Evolutionary conservation across 2,329 filamentous ascomycete genomes (phyloP), one percentile per base, ranked within the genome.

Genomic region (Aspergillus cejpii): DNA sequence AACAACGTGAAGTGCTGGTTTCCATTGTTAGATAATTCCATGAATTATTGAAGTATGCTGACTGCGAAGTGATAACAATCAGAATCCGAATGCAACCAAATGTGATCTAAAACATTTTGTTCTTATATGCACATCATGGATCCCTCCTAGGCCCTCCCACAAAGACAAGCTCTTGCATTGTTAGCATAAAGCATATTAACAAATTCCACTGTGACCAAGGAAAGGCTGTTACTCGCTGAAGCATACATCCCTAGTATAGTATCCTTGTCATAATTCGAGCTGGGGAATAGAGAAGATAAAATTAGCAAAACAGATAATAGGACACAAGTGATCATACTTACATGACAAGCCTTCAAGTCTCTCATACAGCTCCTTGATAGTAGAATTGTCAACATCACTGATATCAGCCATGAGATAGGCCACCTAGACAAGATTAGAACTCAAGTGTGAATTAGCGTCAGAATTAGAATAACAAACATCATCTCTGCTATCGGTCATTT

Each of bases 371-470:
- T 88, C 83, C 70, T 87, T 90, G 65, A 97, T 88, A 61, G 95
- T 85, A 31, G 75, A 76, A 40, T 80, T 77, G 60, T 85, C 81
- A 57, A 97, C 88, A 51, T 85, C 81, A 71, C 88, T 95, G 59
- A 98, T 85, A 72, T 98, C 92, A 6, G 92, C 92, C 90, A 98
- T 96, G 51, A 98, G 75, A 66, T 98, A 98, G 15, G 92, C 92
- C 54, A 92, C 78, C 77, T 84, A 56, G 11, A 45, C 5, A 43
- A 37, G 10, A 27, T 62, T 46, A 62, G 44, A 39, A 37, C n/a
- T 6, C 6, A 21, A 19, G 3, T 20, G 8, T 38, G 7, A 12
- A 5, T 14, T n/a, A 17, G 4, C 19, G 36, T 11, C 4, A 15
- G 14, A 11, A 1, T n/a, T 14, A 5, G 17, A 12, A 17, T 24